Percentiles rank a stretch among this genome's conserved stretches.
Conservation (phyloP, 2,329 filamentous ascomycete species). For the Ophiostoma sp. region DNA sequence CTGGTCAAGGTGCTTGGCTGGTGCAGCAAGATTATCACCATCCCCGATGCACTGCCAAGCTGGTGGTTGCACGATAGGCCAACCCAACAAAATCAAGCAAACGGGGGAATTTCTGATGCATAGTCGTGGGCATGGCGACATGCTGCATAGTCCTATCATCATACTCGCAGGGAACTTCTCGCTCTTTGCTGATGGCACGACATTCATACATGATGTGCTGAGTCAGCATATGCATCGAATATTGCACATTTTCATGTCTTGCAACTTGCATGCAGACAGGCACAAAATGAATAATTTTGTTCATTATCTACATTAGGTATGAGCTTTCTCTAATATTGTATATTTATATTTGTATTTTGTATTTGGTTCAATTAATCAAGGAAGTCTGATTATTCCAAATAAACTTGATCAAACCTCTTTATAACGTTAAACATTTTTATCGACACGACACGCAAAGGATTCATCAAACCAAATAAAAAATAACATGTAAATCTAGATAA, state of each 20-base stretch:
- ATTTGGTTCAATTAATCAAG: too few species aligned
- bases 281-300: not conserved
- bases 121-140: too few species aligned
- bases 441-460: too few species aligned
- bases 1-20: too few species aligned
- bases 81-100: not conserved
- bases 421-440: too few species aligned
- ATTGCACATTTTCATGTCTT: too few species aligned
- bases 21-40: not conserved
- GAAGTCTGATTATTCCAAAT: too few species aligned
- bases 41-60: not conserved
- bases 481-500: not conserved
- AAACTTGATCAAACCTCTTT: too few species aligned
- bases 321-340: too few species aligned
- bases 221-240: not conserved
- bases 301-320: too few species aligned
- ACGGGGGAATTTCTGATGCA: not conserved
- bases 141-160: not conserved
- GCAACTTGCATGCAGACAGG: not conserved
- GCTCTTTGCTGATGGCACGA: not conserved
- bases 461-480: too few species aligned
- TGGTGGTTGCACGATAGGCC: not conserved
- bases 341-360: too few species aligned
- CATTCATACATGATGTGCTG: not conserved
- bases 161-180: not conserved